Conservation (phyloP, 148 eudicot species). For the Suaeda aralocaspica region DNA sequence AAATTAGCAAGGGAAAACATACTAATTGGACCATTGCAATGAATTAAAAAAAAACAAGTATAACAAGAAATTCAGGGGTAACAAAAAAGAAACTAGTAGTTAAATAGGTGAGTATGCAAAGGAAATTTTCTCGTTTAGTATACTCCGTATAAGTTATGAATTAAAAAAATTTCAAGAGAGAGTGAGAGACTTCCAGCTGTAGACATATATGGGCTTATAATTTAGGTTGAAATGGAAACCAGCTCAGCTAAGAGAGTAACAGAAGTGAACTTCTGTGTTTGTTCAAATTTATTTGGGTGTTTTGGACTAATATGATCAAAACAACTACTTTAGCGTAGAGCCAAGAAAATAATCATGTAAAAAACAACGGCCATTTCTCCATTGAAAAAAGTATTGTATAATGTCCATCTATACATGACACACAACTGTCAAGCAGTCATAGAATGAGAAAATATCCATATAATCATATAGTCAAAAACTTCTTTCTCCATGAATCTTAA, state of each 20-base stretch:
- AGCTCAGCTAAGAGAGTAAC: not conserved
- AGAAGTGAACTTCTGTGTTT: not conserved
- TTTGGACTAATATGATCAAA: not conserved
- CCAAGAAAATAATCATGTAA: not conserved
- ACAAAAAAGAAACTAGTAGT: not conserved
- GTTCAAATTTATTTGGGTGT: too few species aligned
- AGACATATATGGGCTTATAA: not conserved
- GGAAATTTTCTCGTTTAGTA: not conserved
- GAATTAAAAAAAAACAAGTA: too few species aligned
- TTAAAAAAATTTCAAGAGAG: not conserved
- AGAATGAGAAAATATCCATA: not conserved
- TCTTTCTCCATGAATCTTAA: slow-evolving; percentile 2
- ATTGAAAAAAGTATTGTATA: not conserved
- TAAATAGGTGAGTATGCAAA: too few species aligned
- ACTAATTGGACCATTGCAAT: not conserved
- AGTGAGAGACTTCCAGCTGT: not conserved
- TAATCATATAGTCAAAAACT: not conserved
- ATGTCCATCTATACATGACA: not conserved
- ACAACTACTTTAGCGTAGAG: not conserved
- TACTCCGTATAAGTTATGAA: not conserved
- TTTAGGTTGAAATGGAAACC: too few species aligned
- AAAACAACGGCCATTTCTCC: not conserved
- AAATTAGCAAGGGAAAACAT: not conserved
- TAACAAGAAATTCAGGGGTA: not conserved
- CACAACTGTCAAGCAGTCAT: too few species aligned